A percentile compares a stretch with the other conserved stretches of the same genome.
Evolutionary conservation across 2,329 filamentous ascomycete species (phyloP).

Genomic region (Colletotrichum echinochloae): DNA sequence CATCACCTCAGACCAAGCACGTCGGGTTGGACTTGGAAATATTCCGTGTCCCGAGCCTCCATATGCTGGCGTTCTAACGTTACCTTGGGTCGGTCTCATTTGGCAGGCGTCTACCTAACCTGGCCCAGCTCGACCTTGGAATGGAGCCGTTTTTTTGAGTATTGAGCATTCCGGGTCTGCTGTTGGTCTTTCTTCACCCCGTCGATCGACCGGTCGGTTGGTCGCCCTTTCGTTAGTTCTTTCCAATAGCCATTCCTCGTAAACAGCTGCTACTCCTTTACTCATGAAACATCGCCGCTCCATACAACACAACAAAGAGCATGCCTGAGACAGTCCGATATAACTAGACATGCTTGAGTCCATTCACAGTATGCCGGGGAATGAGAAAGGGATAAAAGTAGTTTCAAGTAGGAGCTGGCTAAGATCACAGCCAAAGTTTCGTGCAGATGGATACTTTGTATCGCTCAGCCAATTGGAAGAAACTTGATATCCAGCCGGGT

Average conservation of each 20-base stretch:
- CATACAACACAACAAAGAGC: neutral
- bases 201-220: neutral
- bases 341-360: neutral
- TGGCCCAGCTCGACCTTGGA: neutral
- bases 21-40: neutral
- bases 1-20: neutral
- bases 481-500: neutral
- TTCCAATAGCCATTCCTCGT: neutral
- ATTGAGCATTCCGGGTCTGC: neutral
- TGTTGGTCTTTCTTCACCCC: neutral
- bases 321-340: neutral
- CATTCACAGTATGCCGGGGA: neutral
- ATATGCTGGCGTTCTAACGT: neutral
- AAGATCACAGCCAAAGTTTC: neutral
- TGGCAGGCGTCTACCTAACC: neutral
- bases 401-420: neutral
- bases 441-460: neutral
- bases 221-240: neutral
- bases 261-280: neutral
- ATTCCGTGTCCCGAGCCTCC: neutral
- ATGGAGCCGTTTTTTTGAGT: neutral
- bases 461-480: neutral
- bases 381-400: neutral
- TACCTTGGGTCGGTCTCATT: neutral
- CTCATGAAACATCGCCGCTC: neutral